Evolutionary conservation across 106 monocot genomes (phyloP).

Genomic region (Dendrobium huoshanense): DNA sequence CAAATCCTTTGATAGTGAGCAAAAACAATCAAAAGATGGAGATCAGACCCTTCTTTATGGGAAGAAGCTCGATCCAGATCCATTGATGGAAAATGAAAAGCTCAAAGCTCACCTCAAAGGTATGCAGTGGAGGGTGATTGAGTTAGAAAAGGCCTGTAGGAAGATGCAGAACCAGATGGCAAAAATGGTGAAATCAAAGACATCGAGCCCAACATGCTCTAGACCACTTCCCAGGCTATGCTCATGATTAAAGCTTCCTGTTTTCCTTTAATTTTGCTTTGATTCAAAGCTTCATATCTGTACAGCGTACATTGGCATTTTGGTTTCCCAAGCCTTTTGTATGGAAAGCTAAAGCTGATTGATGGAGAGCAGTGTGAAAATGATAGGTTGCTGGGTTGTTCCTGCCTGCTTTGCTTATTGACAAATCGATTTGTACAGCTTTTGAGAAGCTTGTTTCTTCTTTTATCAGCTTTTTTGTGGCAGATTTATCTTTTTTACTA

Average conservation of each 20-base stretch:
- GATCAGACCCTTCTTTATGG: conserved; percentile 67
- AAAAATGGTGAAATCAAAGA: conserved; percentile 38
- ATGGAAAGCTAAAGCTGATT: not conserved
- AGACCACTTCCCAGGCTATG: conserved; percentile 83
- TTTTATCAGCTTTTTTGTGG: not conserved
- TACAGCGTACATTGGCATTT: conserved; percentile 2
- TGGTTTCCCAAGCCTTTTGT: not conserved
- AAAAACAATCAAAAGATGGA: conserved; percentile 6
- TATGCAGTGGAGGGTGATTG: conserved; percentile 85
- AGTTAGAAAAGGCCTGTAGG: conserved; percentile 79
- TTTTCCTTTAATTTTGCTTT: not conserved
- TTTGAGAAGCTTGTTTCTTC: not conserved
- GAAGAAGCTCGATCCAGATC: conserved; percentile 46
- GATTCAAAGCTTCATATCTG: not conserved
- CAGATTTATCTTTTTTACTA: not conserved
- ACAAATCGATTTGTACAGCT: conserved; percentile 6
- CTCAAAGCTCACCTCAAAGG: conserved; percentile 53
- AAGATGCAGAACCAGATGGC: conserved; percentile 81
- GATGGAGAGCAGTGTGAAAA: not conserved
- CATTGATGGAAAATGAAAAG: conserved; percentile 59
- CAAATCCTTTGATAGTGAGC: conserved; percentile 1
- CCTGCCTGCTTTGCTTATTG: not conserved
- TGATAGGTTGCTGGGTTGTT: not conserved
- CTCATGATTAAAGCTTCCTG: conserved; percentile 39
- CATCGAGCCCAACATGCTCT: conserved; percentile 7